These are phyloP conservation scores for Colletotrichum lentis DNA, from an alignment of 2,329 filamentous ascomycete species.

Conservation along the genomic window DNA sequence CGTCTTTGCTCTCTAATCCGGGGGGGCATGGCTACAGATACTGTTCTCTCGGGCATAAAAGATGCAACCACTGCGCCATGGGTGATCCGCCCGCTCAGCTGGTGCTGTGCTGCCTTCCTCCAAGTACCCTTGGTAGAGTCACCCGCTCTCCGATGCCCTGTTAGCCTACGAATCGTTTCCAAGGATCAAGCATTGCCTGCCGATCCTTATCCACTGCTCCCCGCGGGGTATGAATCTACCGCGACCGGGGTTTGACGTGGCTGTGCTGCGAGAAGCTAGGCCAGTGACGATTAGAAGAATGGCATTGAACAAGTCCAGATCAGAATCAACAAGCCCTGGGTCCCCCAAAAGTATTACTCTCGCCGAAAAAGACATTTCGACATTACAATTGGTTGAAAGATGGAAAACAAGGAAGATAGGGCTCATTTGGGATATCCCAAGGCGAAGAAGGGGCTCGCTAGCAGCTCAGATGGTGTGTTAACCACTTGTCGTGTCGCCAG, in stretches of 20 bases:
- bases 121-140: background rate
- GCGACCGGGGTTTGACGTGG: constrained; percentile 1
- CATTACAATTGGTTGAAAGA: too few species aligned
- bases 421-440: too few species aligned
- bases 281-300: too few species aligned
- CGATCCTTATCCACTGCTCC: background rate
- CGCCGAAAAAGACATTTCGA: too few species aligned
- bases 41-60: constrained; percentile 15
- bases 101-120: background rate
- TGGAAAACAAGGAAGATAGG: too few species aligned
- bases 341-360: too few species aligned
- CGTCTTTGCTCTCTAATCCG: background rate
- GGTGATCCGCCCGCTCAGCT: background rate
- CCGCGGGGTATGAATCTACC: constrained; percentile 9
- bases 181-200: background rate
- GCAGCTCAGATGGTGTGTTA: too few species aligned
- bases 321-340: too few species aligned
- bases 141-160: background rate
- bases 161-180: background rate
- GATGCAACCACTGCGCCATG: constrained; percentile 5
- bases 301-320: too few species aligned
- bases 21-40: constrained; percentile 25
- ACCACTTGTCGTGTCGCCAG: too few species aligned
- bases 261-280: background rate
- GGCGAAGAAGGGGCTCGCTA: too few species aligned